Base-by-base conservation (phyloP, 257 asterid genomes). In the Mentha longifolia region DNA sequence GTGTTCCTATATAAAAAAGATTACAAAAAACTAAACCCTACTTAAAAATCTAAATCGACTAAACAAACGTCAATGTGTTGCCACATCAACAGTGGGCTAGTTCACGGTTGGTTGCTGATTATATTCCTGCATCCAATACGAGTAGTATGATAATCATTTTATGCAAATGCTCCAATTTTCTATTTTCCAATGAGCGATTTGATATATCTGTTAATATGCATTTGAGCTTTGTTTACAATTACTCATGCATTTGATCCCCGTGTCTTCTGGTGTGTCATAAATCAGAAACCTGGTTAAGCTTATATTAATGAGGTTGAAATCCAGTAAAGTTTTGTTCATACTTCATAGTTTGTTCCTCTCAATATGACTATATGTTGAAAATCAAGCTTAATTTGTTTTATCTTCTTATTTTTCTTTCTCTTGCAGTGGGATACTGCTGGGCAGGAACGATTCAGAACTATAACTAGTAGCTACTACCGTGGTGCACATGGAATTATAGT, bases 401-500 rank as follows among this genome's bases (percentile, higher is more conserved):
- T 20, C 35, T 17, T 61, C 12, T 37, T 31, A 3, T 43, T 22
- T 28, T 20, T 7, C 14, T 57, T 74, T 41, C 41, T 42, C 61
- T 56, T 81, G 82, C 85, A 92, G 98, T 88, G 96, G 98, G 98
- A 92, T 82, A 92, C 98, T 20, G 98, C 98, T 69, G 96, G 98
- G 68, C 98, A 89, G 80, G 98, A 92, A 81, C 95, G 96, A 50
- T 92, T 92, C 86, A 84, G 98, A 72, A 92, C 98, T 31, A 92
- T 92, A 74, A 92, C 98, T 56, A 92, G 98, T 72, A 89, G 96
- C 88, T 92, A 92, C 79, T 92, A 92, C 83, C 96, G 96, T 16
- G 98, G 98, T 61, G 98, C 98, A 47, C 98, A 92, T 84, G 98
- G 98, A 77, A 92, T 92, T 60, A 92, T 92, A 75, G 98, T 92